phyloP scores from a whole-genome alignment of 2,329 filamentous ascomycete genomes.

The Dothistroma septosporum region DNA sequence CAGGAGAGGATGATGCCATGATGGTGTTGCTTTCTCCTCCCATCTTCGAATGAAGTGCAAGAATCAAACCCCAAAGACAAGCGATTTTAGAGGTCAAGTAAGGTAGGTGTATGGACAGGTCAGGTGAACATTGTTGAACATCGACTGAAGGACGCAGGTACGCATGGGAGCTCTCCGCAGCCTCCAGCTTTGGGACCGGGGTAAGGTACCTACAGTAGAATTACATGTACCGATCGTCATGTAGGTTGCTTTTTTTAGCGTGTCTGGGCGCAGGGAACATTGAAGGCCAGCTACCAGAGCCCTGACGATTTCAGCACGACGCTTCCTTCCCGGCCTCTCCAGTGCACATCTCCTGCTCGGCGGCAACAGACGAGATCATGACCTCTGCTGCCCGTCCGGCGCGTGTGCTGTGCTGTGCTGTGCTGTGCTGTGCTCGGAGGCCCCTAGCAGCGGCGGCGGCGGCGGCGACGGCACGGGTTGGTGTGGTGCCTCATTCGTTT shows the following conservation, averaged over 20 bases:
- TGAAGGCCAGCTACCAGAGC: too few relatives aligned
- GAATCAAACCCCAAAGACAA: neutral
- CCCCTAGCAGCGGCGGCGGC: neutral
- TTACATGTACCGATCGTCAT: neutral
- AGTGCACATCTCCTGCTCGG: neutral
- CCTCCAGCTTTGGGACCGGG: neutral
- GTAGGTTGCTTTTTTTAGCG: neutral
- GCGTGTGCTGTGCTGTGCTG: neutral
- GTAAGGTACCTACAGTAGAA: too few relatives aligned
- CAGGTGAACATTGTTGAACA: neutral
- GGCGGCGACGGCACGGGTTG: neutral
- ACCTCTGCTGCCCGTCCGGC: neutral
- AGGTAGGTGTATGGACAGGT: neutral
- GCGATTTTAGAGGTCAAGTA: neutral
- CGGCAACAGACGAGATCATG: neutral
- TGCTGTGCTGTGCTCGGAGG: neutral
- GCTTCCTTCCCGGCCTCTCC: neutral
- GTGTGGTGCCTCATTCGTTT: neutral
- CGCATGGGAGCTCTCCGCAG: neutral
- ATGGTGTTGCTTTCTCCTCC: slow-evolving; percentile 35
- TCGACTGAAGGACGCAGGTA: neutral
- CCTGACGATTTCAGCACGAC: too few relatives aligned
- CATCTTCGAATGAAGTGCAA: slow-evolving; percentile 29
- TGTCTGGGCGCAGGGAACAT: neutral
- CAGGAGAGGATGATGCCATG: slow-evolving; percentile 29